Percentiles rank a stretch among this genome's conserved stretches.
Evolutionary conservation across 805 yeast species (phyloP).

Genomic region (Wickerhamomyces strasburgensis): DNA sequence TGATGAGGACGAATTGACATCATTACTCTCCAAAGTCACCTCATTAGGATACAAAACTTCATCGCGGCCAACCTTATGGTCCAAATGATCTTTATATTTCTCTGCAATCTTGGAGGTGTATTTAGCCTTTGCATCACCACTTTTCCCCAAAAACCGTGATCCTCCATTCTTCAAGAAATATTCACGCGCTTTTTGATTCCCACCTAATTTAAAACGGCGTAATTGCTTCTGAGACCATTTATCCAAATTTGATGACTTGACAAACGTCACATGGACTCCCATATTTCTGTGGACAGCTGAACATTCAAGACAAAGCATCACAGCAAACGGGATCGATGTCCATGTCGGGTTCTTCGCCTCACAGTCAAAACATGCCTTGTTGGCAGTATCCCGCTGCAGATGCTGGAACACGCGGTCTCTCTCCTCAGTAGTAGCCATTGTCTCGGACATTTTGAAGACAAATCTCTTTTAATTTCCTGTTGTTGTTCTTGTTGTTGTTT

Average conservation of each 20-base stretch:
- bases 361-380: conserved; percentile 91
- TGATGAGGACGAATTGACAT: conserved; percentile 30
- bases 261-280: conserved; percentile 96
- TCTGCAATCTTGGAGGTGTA: conserved; percentile 79
- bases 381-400: conserved; percentile 52
- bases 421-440: conserved; percentile 18
- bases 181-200: conserved; percentile 81
- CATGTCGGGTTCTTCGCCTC: conserved; percentile 93
- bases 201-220: conserved; percentile 90
- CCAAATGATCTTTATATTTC: conserved; percentile 75
- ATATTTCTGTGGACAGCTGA: conserved; percentile 92
- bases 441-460: conserved; percentile 19
- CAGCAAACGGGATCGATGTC: conserved; percentile 97
- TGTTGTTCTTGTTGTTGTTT: no score
- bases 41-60: conserved; percentile 66
- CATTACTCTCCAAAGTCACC: conserved; percentile 56
- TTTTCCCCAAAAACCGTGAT: conserved; percentile 53
- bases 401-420: conserved; percentile 20
- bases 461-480: no score
- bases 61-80: conserved; percentile 62
- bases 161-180: conserved; percentile 86
- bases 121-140: conserved; percentile 64
- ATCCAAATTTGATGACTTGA: conserved; percentile 86
- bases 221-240: conserved; percentile 91
- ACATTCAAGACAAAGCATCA: conserved; percentile 88